Evolutionary conservation across 2,329 filamentous ascomycete genomes (phyloP).

Genomic region (Eutypella sp.): DNA sequence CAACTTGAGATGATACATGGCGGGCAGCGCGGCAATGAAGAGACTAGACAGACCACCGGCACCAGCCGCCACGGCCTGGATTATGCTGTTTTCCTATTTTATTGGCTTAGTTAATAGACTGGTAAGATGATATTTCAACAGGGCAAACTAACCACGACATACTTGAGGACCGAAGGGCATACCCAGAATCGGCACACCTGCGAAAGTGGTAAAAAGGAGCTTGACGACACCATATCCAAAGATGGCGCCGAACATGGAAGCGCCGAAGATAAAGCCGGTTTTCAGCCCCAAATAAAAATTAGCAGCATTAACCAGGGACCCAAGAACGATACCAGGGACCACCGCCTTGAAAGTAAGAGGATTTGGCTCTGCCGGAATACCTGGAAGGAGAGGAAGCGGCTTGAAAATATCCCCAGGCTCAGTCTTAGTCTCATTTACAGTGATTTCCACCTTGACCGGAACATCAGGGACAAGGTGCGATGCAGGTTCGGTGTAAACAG

Average conservation of each 20-base stretch:
- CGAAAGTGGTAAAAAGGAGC: conserved; percentile 35
- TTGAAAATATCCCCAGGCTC: conserved; percentile 29
- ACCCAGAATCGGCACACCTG: conserved; percentile 47
- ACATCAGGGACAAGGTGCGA: conserved; percentile 1
- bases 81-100: conserved; percentile 48
- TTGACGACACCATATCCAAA: conserved; percentile 53
- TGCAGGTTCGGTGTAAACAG: conserved; percentile 1
- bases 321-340: conserved; percentile 46
- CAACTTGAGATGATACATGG: conserved; percentile 48
- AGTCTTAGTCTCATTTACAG: background rate
- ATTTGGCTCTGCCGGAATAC: conserved; percentile 28
- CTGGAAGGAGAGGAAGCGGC: conserved; percentile 31
- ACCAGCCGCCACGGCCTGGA: conserved; percentile 50
- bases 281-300: conserved; percentile 52
- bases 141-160: background rate
- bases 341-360: conserved; percentile 49
- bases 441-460: background rate
- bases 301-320: conserved; percentile 51
- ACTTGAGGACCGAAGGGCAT: conserved; percentile 45
- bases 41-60: conserved; percentile 49
- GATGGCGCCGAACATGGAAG: conserved; percentile 44
- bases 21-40: conserved; percentile 51
- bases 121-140: background rate
- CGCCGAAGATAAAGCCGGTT: conserved; percentile 40
- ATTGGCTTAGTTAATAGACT: background rate